Base-by-base conservation (phyloP, 345 rosid genomes). In the Atalantia buxifolia region DNA sequence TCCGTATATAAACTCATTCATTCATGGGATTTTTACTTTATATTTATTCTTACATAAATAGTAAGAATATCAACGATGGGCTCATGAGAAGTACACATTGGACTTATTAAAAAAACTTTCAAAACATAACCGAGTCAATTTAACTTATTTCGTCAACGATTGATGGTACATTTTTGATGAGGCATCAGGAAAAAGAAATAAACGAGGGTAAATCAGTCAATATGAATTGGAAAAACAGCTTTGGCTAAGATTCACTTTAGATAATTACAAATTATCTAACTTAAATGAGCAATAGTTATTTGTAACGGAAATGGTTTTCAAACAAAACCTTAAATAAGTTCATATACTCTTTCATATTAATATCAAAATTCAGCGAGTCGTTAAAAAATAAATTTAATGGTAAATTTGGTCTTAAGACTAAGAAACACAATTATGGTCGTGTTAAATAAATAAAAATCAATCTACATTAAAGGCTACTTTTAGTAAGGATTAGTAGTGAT, bases 301-400 rank as follows among this genome's bases (percentile, higher is more conserved):
- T 45, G 76, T 48, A 79, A 79, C 82, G 31, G 78, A 59, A 67
- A 53, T 24, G 55, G 60, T 27, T 45, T 25, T 71, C 55, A 63
- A 66, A 70, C 28, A 36, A 19, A 21, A 40, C 24, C 53, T 27
- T 53, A 18, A 53, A 53, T 5, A 16, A 53, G 22, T 45, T 70
- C 18, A 28, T 50, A 21, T 33, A 35, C 53, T 38, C 72, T 4
- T 42, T 69, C 33, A 3, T 57, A 45, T 45, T 45, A 53, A 68
- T 25, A 19, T 69, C 73, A 69, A 33, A 61, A 24, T 74, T 24
- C 59, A 48, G 67, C 16, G 10, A 6, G 12, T 4, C 24, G 66
- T 14, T 57, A 63, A 62, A 62, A 18, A 75, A 12, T 50, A 25
- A 48, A 28, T 45, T 48, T 75, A 64, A 22, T 38, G 60, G 70